Evolutionary conservation across 108 stramenopile genomes (phyloP).

Genomic region (Nannochloropsis salina): DNA sequence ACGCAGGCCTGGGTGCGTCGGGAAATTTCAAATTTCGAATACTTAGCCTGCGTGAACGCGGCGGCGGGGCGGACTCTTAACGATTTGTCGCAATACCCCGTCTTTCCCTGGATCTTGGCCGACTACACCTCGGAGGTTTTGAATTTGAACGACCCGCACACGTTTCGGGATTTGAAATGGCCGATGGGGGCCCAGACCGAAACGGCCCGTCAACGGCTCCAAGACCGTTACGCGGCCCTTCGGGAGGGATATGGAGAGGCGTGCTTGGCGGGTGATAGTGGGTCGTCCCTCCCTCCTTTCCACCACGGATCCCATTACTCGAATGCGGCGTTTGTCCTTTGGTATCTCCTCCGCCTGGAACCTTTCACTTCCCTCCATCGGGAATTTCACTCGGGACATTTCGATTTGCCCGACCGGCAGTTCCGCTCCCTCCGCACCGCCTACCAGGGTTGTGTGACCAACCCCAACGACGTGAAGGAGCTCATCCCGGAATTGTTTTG

Average conservation of each 20-base stretch:
- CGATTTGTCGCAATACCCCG: slow-evolving; percentile 93
- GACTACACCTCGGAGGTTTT: slow-evolving; percentile 78
- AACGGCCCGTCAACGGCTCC: slow-evolving; percentile 66
- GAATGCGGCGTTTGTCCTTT: slow-evolving; percentile 60
- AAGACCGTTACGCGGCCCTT: slow-evolving; percentile 82
- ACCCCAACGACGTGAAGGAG: slow-evolving; percentile 62
- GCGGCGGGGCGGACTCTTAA: slow-evolving; percentile 85
- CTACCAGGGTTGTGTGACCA: slow-evolving; percentile 38
- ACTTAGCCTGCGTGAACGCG: slow-evolving; percentile 80
- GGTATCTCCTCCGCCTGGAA: slow-evolving; percentile 71
- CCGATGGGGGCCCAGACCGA: slow-evolving; percentile 94
- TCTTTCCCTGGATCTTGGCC: slow-evolving; percentile 94
- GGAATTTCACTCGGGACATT: slow-evolving; percentile 77
- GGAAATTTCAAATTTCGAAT: slow-evolving; percentile 87
- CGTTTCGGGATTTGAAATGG: slow-evolving; percentile 88
- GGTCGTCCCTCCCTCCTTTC: slow-evolving; percentile 70
- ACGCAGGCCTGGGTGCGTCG: slow-evolving; percentile 50
- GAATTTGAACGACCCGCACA: slow-evolving; percentile 68
- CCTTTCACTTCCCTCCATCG: slow-evolving; percentile 88
- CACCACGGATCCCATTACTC: slow-evolving; percentile 97
- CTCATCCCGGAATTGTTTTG: slow-evolving; percentile 83
- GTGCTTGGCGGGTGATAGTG: slow-evolving; percentile 21
- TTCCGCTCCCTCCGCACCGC: slow-evolving; percentile 56
- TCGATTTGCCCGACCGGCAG: slow-evolving; percentile 87
- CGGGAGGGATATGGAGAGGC: slow-evolving; percentile 55